These are phyloP conservation scores for Flaveria robusta DNA, from an alignment of 129 eudicot species.

Conservation along the genomic window DNA sequence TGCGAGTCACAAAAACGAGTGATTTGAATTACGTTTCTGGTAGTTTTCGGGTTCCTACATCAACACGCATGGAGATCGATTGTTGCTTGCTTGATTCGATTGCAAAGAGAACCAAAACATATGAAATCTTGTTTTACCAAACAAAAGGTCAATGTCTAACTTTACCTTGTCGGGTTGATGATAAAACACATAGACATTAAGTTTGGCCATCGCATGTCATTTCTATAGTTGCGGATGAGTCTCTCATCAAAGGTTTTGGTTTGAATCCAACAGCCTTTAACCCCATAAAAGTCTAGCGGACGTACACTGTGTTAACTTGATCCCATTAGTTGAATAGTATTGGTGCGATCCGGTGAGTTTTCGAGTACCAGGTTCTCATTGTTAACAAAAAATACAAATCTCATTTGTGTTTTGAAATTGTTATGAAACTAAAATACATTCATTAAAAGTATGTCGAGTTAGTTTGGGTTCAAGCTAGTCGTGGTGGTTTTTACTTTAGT, in stretches of 20 bases:
- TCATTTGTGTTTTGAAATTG: not conserved
- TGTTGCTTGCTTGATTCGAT: no score
- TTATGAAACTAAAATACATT: constrained; percentile 1
- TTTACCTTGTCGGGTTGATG: not conserved
- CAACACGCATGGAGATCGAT: no score
- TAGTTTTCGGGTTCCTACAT: no score
- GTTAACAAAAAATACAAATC: not conserved
- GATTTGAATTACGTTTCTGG: no score
- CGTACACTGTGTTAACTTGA: no score
- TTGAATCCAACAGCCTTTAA: not conserved
- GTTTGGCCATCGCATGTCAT: not conserved
- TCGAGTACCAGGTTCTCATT: not conserved
- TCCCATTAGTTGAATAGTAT: no score
- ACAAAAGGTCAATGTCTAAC: not conserved
- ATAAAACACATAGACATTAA: constrained; percentile 12
- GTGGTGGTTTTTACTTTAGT: not conserved
- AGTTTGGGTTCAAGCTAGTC: not conserved
- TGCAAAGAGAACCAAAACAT: not conserved
- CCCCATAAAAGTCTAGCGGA: no score
- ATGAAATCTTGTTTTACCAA: constrained; percentile 15
- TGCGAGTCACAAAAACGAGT: not conserved
- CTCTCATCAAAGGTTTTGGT: not conserved
- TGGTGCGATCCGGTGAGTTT: no score
- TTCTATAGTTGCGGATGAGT: no score
- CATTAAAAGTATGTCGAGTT: not conserved